Base-by-base conservation (phyloP, 208 protist genomes). In the Leishmania martiniquensis region DNA sequence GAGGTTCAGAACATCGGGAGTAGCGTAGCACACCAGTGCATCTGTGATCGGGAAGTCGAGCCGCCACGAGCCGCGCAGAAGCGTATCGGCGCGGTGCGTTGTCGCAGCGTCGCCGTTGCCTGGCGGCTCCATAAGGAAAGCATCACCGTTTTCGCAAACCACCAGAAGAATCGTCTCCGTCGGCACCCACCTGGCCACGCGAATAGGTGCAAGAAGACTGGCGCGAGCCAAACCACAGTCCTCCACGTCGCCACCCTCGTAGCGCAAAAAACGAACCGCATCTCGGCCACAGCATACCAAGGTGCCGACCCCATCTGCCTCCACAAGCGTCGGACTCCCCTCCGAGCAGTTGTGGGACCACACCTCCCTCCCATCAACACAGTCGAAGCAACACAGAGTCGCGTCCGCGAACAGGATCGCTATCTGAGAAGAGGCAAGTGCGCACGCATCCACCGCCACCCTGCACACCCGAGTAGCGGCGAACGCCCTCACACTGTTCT, bases 11-110 rank as follows among this genome's bases (percentile, higher is more conserved):
- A 88, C 45, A 1, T 87, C 83, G 17, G 82, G 83, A 42, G 86
- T 80, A 20, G 72, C 76, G 62, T 87, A 85, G 65, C 89, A 89
- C 52, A 90, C 75, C 13, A 91, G 72, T 72, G 93, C 75, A 42
- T 90, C 86, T 9, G 75, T 74, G 55, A 93, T 70, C 42, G 94
- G 94, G 49, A 96, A 94, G 75, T 97, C 94, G 32, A 96, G 85
- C 3, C 92, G 81, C 93, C 94, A 97, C 71, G 77, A 85, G 42
- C 76, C 85, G 47, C 86, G 82, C 29, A 94, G 54, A 22, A 93
- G n/a, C n/a, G 71, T 39, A 45, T 87, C 84, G 52, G 78, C 74
- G 9, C 80, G 34, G 70, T 92, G 84, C 22, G 70, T 69, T 0
- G 72, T 72, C 34, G 85, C 78, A 37, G 68, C 72, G 20, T 68